Base-by-base conservation (phyloP, 768 basidiomycete genomes). In the Xerocomellus intermedius region DNA sequence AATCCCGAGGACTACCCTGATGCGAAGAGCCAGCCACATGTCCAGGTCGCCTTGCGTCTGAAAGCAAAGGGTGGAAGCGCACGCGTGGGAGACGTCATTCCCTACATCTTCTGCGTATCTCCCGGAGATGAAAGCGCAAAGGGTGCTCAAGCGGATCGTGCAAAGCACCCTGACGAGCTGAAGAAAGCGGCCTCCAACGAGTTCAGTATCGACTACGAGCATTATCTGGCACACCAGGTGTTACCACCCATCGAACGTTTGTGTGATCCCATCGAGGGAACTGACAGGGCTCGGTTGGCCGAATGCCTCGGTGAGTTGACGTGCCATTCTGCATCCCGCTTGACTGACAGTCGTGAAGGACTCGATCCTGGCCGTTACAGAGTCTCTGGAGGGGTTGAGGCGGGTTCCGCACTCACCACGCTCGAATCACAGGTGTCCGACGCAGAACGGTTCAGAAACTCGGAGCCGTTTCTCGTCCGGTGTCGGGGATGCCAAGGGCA, bases 1-100 rank as follows among this genome's bases (percentile, higher is more conserved):
- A 92, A 92, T 58, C 96, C 96, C 0, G 91, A 96, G 63, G 95
- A 97, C 64, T 99, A 98, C 67, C 95, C 96, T 0, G 96, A 98
- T 67, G 89, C 84, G 8, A 98, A 98, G 73, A 85, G 79, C 37
- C 95, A 95, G 63, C 97, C 97, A 2, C 97, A 99, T 64, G 96
- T 98, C 2, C 94, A 97, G 65, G 97, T 99, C 17, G 96, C 95
- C 0, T 74, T 97, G 46, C 81, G 91, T 37, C 82, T 96, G 86
- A 95, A 94, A 73, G 78, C 83, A 5, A 89, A 83, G 59, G 93
- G 94, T 32, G 84, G 82, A 7, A 84, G 83, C 12, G 91, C 93
- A 0, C 86, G 87, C 32, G 80, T 79, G 1, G 95, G 97, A 43
- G 95, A 98, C 67, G 96, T 99, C 53, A 91, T 99, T 54, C 86